phyloP scores from a whole-genome alignment of 768 basidiomycete species.

The Tubosaeta sp. region DNA sequence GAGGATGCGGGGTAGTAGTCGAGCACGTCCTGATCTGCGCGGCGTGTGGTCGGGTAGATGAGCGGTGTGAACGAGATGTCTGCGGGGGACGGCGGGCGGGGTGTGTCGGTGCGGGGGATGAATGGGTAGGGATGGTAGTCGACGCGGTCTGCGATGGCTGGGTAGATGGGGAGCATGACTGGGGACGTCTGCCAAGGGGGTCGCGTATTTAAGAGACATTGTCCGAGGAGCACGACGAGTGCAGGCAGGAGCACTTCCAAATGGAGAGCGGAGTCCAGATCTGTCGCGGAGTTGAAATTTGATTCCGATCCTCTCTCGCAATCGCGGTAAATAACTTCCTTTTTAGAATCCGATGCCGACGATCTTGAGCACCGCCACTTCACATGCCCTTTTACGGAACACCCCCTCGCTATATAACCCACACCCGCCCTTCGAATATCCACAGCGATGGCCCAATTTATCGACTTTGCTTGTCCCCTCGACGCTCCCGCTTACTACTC shows the following conservation, averaged over 20 bases:
- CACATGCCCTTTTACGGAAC: constrained; percentile 12
- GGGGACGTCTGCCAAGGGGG: background rate
- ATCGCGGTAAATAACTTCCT: background rate
- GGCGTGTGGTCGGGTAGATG: constrained; percentile 10
- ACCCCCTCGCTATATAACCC: constrained; percentile 17
- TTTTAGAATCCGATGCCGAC: constrained; percentile 12
- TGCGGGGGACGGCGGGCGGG: background rate
- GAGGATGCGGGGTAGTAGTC: constrained; percentile 21
- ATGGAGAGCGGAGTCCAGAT: constrained; percentile 2
- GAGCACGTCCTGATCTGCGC: constrained; percentile 6
- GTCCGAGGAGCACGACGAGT: constrained; percentile 22
- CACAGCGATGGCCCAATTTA: constrained; percentile 16
- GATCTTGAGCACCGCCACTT: constrained; percentile 15
- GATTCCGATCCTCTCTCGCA: constrained; percentile 16
- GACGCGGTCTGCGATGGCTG: background rate
- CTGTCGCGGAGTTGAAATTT: constrained; percentile 21
- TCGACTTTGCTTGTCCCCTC: constrained; percentile 5
- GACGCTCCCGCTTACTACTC: constrained; percentile 5
- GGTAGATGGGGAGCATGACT: constrained; percentile 10
- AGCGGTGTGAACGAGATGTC: constrained; percentile 3
- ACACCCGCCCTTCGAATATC: constrained; percentile 2
- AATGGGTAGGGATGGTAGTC: constrained; percentile 10
- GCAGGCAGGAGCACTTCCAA: background rate
- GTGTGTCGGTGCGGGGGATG: constrained; percentile 4
- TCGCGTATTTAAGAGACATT: background rate